A percentile compares a stretch with the other conserved stretches of the same genome.
phyloP scores from a whole-genome alignment of 2,329 filamentous ascomycete species.

The Penicillium hesseltinei region DNA sequence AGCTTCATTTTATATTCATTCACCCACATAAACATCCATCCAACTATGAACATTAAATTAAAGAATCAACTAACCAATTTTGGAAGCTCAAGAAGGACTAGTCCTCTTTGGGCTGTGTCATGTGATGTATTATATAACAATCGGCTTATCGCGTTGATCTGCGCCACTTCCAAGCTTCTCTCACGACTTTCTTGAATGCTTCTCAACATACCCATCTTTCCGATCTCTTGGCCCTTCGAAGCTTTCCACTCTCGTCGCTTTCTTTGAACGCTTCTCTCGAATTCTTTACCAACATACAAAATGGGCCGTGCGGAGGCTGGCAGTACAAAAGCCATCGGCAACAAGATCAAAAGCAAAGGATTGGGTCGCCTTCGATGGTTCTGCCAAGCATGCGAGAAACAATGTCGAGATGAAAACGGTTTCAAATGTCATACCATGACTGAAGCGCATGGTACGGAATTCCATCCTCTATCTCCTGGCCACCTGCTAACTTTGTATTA shows the following conservation, averaged over 20 bases:
- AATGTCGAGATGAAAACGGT: conserved; percentile 72
- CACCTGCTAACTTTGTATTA: not conserved
- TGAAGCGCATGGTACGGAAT: not conserved
- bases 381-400: conserved; percentile 74
- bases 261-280: not conserved
- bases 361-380: conserved; percentile 85
- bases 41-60: not conserved
- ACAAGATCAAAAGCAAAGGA: conserved; percentile 75
- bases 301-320: conserved; percentile 95
- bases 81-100: not conserved
- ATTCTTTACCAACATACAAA: conserved; percentile 33
- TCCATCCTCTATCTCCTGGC: too few species aligned
- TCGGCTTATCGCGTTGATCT: conserved; percentile 1
- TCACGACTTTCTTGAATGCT: not conserved
- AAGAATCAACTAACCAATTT: not conserved
- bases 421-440: conserved; percentile 73
- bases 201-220: not conserved
- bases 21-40: not conserved
- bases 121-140: not conserved
- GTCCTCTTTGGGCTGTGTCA: not conserved
- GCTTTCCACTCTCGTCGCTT: not conserved
- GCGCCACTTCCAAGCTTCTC: not conserved
- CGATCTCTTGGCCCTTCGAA: not conserved
- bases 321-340: conserved; percentile 83
- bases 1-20: not conserved